A percentile compares a stretch with the other conserved stretches of the same genome.
These are phyloP conservation scores for Entoloma clypeatum DNA, from an alignment of 1,284 basidiomycete genomes.

Conservation along the genomic window DNA sequence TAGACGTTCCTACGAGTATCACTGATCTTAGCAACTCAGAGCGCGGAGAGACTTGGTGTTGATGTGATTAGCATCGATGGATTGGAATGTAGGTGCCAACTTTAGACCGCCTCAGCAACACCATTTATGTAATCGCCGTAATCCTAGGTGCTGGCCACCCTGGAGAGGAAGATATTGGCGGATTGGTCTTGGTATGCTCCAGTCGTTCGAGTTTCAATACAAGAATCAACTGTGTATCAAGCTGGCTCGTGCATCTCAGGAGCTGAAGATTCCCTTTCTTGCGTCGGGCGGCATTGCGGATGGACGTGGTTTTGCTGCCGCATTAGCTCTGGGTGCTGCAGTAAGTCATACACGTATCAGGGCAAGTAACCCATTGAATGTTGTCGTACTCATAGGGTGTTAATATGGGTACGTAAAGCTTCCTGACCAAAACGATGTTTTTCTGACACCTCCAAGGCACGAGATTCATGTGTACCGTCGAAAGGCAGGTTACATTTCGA, in stretches of 20 bases:
- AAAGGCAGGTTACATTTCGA: slow-evolving; percentile 46
- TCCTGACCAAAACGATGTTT: background rate
- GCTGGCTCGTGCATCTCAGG: slow-evolving; percentile 85
- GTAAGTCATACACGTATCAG: slow-evolving; percentile 41
- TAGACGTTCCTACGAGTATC: background rate
- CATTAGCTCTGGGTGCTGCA: slow-evolving; percentile 78
- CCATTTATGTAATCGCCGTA: slow-evolving; percentile 3
- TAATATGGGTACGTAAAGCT: slow-evolving; percentile 68
- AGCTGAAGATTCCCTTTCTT: slow-evolving; percentile 83
- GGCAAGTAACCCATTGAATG: slow-evolving; percentile 1
- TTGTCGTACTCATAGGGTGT: slow-evolving; percentile 50
- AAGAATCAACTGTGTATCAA: slow-evolving; percentile 24
- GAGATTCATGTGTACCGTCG: slow-evolving; percentile 83
- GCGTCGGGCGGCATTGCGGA: slow-evolving; percentile 88
- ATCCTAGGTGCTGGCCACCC: slow-evolving; percentile 83
- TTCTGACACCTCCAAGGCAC: slow-evolving; percentile 47
- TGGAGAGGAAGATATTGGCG: slow-evolving; percentile 92
- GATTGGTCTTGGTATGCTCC: slow-evolving; percentile 72
- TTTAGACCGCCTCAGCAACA: slow-evolving; percentile 1
- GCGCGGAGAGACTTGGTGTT: slow-evolving; percentile 75
- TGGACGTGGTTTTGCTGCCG: slow-evolving; percentile 78
- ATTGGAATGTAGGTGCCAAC: slow-evolving; percentile 66
- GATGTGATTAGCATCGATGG: slow-evolving; percentile 88
- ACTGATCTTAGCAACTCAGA: slow-evolving; percentile 34
- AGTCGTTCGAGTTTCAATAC: background rate